phyloP scores from a whole-genome alignment of 1,284 basidiomycete species.

The Ceratobasidium sp. region DNA sequence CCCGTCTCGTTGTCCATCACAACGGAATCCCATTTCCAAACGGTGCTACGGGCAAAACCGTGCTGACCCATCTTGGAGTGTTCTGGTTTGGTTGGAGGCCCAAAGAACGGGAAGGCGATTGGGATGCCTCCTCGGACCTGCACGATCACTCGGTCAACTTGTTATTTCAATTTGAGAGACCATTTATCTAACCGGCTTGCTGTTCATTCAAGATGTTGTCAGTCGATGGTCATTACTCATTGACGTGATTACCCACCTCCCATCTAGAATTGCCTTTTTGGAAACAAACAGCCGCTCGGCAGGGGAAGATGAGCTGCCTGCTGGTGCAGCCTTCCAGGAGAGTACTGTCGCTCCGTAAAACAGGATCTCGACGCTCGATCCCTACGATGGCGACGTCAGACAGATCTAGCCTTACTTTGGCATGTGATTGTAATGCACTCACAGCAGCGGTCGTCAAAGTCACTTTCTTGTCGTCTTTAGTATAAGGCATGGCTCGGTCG shows the following conservation, averaged over 20 bases:
- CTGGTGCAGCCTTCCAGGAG: slow-evolving; percentile 50
- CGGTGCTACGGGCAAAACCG: slow-evolving; percentile 79
- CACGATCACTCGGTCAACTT: slow-evolving; percentile 8
- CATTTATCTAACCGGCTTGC: slow-evolving; percentile 81
- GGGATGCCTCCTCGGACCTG: slow-evolving; percentile 83
- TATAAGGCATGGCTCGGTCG: slow-evolving; percentile 26
- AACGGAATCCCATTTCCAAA: slow-evolving; percentile 71
- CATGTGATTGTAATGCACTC: not conserved
- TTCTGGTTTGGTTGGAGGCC: slow-evolving; percentile 68
- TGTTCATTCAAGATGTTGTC: slow-evolving; percentile 49
- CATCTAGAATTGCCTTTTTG: slow-evolving; percentile 63
- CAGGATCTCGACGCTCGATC: slow-evolving; percentile 72
- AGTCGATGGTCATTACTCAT: not conserved
- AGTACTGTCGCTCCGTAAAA: slow-evolving; percentile 78
- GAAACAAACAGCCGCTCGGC: slow-evolving; percentile 65
- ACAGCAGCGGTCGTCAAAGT: slow-evolving; percentile 25
- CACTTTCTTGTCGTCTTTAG: slow-evolving; percentile 35
- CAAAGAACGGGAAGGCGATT: slow-evolving; percentile 85
- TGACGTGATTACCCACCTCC: slow-evolving; percentile 43
- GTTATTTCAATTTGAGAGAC: not conserved
- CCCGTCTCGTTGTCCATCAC: slow-evolving; percentile 73
- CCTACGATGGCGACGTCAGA: slow-evolving; percentile 55
- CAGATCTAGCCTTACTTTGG: not conserved
- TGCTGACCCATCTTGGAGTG: slow-evolving; percentile 80
- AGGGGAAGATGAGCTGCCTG: slow-evolving; percentile 42